These are phyloP conservation scores for Pseudocercospora crystallina DNA, from an alignment of 2,329 filamentous ascomycete species.

Conservation along the genomic window DNA sequence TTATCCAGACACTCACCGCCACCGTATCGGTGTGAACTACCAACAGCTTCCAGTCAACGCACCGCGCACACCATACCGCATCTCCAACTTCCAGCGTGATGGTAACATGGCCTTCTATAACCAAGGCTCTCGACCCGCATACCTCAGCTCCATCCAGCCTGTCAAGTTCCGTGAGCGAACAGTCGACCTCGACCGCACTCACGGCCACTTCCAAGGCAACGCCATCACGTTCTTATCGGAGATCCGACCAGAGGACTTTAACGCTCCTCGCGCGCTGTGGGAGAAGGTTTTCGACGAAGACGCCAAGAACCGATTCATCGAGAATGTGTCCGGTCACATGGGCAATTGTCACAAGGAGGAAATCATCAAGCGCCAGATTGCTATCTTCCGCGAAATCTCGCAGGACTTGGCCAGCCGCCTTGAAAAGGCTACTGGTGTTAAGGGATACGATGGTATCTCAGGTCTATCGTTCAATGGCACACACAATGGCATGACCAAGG, in stretches of 20 bases:
- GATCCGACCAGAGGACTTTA: constrained; percentile 55
- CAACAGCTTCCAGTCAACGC: constrained; percentile 58
- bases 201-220: constrained; percentile 51
- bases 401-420: constrained; percentile 58
- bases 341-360: constrained; percentile 57
- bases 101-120: constrained; percentile 69
- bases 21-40: constrained; percentile 59
- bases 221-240: constrained; percentile 53
- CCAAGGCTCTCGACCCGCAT: constrained; percentile 60
- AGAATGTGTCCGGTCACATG: constrained; percentile 64
- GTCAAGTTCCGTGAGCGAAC: constrained; percentile 49
- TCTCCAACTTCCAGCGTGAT: constrained; percentile 69
- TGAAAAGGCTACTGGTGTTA: constrained; percentile 63
- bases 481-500: constrained; percentile 60
- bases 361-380: constrained; percentile 63
- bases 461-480: constrained; percentile 59
- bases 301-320: constrained; percentile 59
- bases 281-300: constrained; percentile 61
- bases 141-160: constrained; percentile 55
- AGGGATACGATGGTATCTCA: constrained; percentile 60
- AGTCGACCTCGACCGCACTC: constrained; percentile 51
- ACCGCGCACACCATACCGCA: constrained; percentile 56
- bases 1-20: constrained; percentile 65
- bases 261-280: constrained; percentile 59
- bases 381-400: constrained; percentile 64